These are phyloP conservation scores for Arctium lappa DNA, from an alignment of 129 eudicot species.

Conservation along the genomic window DNA sequence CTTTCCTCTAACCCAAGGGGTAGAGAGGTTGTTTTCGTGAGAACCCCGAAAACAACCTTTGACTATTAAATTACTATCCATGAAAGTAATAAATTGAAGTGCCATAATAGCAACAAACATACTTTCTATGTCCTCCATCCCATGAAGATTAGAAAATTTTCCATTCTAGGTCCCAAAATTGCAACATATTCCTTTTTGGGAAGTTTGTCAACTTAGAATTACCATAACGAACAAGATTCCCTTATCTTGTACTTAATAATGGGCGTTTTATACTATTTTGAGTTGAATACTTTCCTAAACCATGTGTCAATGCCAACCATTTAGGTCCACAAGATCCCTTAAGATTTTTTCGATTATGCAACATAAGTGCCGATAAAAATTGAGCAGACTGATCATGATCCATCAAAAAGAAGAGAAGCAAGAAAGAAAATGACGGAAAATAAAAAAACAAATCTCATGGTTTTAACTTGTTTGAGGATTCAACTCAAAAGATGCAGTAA, in stretches of 20 bases:
- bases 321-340: not conserved
- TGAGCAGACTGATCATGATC: not conserved
- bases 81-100: not conserved
- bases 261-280: not conserved
- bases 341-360: not conserved
- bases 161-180: not conserved
- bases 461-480: conserved; percentile 1
- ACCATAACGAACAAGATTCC: not conserved
- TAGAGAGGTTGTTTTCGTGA: not conserved
- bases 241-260: not conserved
- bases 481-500: not conserved
- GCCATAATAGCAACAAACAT: not conserved
- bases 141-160: not conserved
- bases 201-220: not conserved
- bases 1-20: no score
- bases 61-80: not conserved
- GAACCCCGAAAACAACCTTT: not conserved
- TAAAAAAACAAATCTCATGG: not conserved
- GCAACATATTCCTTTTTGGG: not conserved
- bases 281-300: not conserved
- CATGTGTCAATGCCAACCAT: not conserved
- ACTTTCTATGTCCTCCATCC: not conserved
- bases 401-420: not conserved
- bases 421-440: not conserved
- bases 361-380: not conserved